Conservation (phyloP, 2,329 filamentous ascomycete species). For the Cryphonectria japonica region DNA sequence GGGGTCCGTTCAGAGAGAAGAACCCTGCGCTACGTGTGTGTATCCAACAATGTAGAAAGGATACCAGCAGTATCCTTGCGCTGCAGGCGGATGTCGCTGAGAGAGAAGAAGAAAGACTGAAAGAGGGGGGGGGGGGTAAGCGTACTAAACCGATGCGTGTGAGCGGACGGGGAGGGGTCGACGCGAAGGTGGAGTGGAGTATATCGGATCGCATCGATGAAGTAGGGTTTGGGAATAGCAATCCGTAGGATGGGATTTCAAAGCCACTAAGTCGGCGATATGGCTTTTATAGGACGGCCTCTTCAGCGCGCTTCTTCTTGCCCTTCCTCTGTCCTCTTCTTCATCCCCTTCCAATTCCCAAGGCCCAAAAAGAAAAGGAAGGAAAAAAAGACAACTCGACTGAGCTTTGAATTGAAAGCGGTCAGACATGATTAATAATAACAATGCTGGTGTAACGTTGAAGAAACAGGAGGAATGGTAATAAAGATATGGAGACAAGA, state of each 20-base stretch:
- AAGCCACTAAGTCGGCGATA: slow-evolving; percentile 1
- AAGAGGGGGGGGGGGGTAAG: slow-evolving; percentile 10
- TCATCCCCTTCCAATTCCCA: too few relatives aligned
- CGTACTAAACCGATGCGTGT: slow-evolving; percentile 27
- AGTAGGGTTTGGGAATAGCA: slow-evolving; percentile 21
- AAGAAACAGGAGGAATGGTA: too few relatives aligned
- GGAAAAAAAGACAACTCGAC: too few relatives aligned
- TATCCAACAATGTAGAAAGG: background rate
- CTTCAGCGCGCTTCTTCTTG: background rate
- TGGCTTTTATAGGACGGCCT: background rate
- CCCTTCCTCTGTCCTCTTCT: background rate
- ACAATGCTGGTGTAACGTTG: too few relatives aligned
- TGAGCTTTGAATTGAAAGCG: background rate
- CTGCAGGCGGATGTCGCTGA: slow-evolving; percentile 10
- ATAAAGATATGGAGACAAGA: background rate
- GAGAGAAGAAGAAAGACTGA: background rate
- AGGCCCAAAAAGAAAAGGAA: too few relatives aligned
- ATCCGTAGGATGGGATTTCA: slow-evolving; percentile 2
- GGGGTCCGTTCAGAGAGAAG: background rate
- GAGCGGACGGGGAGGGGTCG: slow-evolving; percentile 24
- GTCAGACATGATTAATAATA: background rate
- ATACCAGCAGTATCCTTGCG: slow-evolving; percentile 25
- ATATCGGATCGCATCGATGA: slow-evolving; percentile 26
- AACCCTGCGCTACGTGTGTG: slow-evolving; percentile 7
- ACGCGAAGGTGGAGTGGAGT: slow-evolving; percentile 28